Conservation (phyloP, 495 filamentous ascomycete species). For the Patellaria atrata region DNA sequence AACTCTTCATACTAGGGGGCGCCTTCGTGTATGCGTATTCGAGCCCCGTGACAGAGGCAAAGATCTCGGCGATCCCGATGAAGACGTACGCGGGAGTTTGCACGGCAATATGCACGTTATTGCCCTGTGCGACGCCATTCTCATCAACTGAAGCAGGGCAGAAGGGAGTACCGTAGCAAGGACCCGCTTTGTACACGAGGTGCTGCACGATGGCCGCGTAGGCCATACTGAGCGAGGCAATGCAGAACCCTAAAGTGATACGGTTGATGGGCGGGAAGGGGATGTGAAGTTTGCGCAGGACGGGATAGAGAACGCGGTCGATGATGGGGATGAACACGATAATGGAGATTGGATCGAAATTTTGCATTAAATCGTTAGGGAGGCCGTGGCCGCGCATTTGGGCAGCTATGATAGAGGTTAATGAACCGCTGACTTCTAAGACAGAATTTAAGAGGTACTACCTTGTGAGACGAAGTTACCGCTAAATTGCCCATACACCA, state of each 20-base stretch:
- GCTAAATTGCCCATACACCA: conserved; percentile 15
- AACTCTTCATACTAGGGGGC: conserved; percentile 51
- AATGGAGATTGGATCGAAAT: conserved; percentile 62
- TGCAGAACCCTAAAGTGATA: conserved; percentile 56
- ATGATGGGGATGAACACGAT: conserved; percentile 58
- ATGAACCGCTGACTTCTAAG: not conserved
- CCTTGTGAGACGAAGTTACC: conserved; percentile 42
- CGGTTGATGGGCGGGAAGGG: conserved; percentile 58
- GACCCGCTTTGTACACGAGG: conserved; percentile 48
- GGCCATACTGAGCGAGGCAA: conserved; percentile 48
- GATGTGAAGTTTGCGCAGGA: conserved; percentile 47
- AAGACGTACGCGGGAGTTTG: conserved; percentile 33
- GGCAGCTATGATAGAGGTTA: conserved; percentile 27
- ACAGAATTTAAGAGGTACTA: conserved; percentile 32
- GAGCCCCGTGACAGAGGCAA: conserved; percentile 54
- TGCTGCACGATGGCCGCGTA: conserved; percentile 58
- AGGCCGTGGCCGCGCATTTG: conserved; percentile 42
- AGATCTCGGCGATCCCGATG: conserved; percentile 54
- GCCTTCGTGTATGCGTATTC: conserved; percentile 61
- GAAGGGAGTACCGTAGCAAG: conserved; percentile 28
- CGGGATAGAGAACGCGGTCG: conserved; percentile 53
- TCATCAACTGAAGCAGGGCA: conserved; percentile 15
- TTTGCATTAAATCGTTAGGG: conserved; percentile 61
- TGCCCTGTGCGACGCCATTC: conserved; percentile 10
- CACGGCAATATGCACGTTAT: conserved; percentile 28